A percentile compares a stretch with the other conserved stretches of the same genome.
phyloP scores from a whole-genome alignment of 306 rosid species.

The Quercus gilva region DNA sequence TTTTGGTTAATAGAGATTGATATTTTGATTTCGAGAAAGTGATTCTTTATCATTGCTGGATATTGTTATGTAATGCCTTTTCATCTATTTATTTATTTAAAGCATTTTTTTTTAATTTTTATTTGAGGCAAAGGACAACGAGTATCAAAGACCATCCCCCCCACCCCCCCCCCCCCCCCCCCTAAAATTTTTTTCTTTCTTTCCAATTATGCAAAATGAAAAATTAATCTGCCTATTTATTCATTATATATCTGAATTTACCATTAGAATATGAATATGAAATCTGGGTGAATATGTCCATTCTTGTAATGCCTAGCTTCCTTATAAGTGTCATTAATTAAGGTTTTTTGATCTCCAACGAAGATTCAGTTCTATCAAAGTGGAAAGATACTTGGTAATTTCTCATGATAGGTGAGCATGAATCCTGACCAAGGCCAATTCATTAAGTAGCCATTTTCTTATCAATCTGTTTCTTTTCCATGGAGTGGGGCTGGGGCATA shows the following conservation, averaged over 20 bases:
- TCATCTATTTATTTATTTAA: not conserved
- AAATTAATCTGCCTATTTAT: not conserved
- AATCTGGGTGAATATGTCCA: too few species aligned
- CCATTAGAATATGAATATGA: too few species aligned
- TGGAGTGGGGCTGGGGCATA: too few species aligned
- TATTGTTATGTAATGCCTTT: slow-evolving; percentile 42
- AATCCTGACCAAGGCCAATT: too few species aligned
- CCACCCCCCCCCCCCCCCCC: too few species aligned
- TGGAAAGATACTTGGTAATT: not conserved
- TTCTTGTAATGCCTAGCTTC: not conserved
- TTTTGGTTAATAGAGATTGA: not conserved
- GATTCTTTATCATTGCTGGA: slow-evolving; percentile 54
- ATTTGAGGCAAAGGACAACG: not conserved
- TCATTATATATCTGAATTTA: too few species aligned
- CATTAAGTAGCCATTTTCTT: not conserved
- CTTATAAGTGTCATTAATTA: not conserved
- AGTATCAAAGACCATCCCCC: not conserved
- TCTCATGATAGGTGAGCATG: not conserved
- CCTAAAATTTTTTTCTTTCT: not conserved
- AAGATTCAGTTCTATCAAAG: too few species aligned
- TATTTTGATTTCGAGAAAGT: not conserved
- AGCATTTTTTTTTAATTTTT: not conserved
- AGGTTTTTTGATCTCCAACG: not conserved
- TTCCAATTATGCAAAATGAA: too few species aligned
- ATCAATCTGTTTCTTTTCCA: not conserved